Evolutionary conservation across 805 yeast species (phyloP).

Genomic region (Schwanniomyces yamadae): DNA sequence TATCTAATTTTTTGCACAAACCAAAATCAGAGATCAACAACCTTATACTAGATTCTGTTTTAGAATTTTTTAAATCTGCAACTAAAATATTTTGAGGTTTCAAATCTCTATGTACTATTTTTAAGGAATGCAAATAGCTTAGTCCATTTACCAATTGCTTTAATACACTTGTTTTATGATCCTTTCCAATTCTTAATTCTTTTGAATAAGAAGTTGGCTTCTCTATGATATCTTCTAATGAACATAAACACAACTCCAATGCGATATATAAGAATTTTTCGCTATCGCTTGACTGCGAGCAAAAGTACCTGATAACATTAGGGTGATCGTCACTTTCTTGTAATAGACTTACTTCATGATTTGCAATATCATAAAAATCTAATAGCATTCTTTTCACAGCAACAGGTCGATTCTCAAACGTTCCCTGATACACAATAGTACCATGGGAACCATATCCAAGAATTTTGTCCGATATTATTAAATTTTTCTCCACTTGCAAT

Average conservation of each 20-base stretch:
- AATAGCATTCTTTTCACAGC: slow-evolving; percentile 93
- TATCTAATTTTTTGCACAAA: slow-evolving; percentile 84
- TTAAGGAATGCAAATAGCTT: slow-evolving; percentile 80
- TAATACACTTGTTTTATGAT: slow-evolving; percentile 49
- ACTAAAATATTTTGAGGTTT: slow-evolving; percentile 93
- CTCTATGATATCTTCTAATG: slow-evolving; percentile 82
- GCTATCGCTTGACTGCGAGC: slow-evolving; percentile 73
- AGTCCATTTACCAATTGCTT: slow-evolving; percentile 82
- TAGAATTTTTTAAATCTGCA: slow-evolving; percentile 58
- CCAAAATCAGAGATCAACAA: slow-evolving; percentile 94
- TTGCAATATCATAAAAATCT: slow-evolving; percentile 91
- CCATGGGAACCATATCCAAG: slow-evolving; percentile 97
- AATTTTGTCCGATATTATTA: slow-evolving; percentile 68
- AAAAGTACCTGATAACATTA: slow-evolving; percentile 87
- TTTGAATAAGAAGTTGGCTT: slow-evolving; percentile 40
- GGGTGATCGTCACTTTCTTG: slow-evolving; percentile 98
- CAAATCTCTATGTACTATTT: slow-evolving; percentile 91
- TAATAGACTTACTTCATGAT: slow-evolving; percentile 80
- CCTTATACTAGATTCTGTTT: slow-evolving; percentile 38
- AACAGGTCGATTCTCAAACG: slow-evolving; percentile 88
- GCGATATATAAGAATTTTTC: slow-evolving; percentile 92
- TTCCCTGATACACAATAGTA: slow-evolving; percentile 88
- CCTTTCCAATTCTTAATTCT: slow-evolving; percentile 25
- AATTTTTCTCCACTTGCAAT: slow-evolving; percentile 46
- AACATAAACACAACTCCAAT: slow-evolving; percentile 83